A percentile compares a stretch with the other conserved stretches of the same genome.
Conservation (phyloP, 805 yeast species). For the Millerozyma acaciae region DNA sequence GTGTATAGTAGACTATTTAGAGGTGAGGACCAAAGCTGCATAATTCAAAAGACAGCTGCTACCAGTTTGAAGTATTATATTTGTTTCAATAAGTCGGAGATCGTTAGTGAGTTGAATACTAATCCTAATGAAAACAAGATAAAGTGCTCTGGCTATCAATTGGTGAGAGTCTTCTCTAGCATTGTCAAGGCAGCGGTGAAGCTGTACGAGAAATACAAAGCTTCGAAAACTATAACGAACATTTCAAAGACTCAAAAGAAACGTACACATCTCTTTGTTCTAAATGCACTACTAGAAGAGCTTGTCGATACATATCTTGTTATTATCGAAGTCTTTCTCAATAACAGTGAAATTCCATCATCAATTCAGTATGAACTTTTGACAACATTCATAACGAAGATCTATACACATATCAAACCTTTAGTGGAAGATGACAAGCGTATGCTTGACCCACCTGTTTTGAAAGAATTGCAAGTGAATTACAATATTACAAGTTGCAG, state of each 20-base stretch:
- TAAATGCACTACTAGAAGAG: slow-evolving; percentile 5
- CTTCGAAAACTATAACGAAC: not conserved
- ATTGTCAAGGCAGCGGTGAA: slow-evolving; percentile 5
- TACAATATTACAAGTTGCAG: not conserved
- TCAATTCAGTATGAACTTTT: slow-evolving; percentile 15
- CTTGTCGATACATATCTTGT: slow-evolving; percentile 12
- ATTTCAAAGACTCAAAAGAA: slow-evolving; percentile 1
- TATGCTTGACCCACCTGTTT: slow-evolving; percentile 7
- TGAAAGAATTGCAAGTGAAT: slow-evolving; percentile 12
- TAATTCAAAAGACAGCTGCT: slow-evolving; percentile 4
- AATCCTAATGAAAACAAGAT: slow-evolving; percentile 10
- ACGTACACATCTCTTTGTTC: not conserved
- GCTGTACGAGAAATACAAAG: not conserved
- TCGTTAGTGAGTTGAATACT: slow-evolving; percentile 7
- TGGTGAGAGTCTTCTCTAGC: slow-evolving; percentile 4
- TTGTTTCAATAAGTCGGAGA: slow-evolving; percentile 10
- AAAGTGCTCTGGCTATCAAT: slow-evolving; percentile 8
- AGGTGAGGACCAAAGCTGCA: not conserved
- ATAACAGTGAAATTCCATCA: slow-evolving; percentile 11
- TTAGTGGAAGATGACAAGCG: slow-evolving; percentile 4
- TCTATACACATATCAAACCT: slow-evolving; percentile 3
- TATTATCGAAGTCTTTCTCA: slow-evolving; percentile 11
- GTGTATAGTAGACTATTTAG: slow-evolving; percentile 5
- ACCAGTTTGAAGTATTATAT: slow-evolving; percentile 12
- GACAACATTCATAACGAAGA: slow-evolving; percentile 8